Base-by-base conservation (phyloP, 2,329 filamentous ascomycete species). In the Fusarium denticulatum region DNA sequence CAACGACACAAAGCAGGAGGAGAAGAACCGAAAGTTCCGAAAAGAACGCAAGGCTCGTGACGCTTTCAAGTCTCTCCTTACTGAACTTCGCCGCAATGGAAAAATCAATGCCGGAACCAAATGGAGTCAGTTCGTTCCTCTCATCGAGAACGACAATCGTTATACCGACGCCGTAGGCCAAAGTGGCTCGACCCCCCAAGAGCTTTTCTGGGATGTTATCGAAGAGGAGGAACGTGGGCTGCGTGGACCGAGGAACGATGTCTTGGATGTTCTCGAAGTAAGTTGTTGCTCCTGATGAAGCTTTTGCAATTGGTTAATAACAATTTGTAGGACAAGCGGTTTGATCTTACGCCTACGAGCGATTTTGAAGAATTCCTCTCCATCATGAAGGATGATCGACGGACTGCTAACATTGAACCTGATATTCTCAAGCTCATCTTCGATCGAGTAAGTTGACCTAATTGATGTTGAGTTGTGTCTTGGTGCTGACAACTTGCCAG, bases 121-220 rank as follows among this genome's bases (percentile, higher is more conserved):
- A 82, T 99, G 96, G 96, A 93, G 89, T 82, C 89, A 95, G 67
- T 88, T 98, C 72, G 87, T 93, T 74, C 90, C 93, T 2, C 81
- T 92, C 53, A 89, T 99, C 75, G 89, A 93, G 76, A 86, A 93
- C 62, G 96, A 99, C 78, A 88, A 92, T 53, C 93, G 95, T 74
- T 98, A 97, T 82, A 88, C 87, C 76, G 91, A 90, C 72, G 94
- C 97, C 87, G 88, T 95, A 67, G 95, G 95, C 58, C 94, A 97
- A 80, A 84, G 89, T 66, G 95, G 96, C 63, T 97, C 95, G 9
- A 93, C 90, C 9, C 94, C 96, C 20, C 88, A 97, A 73, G 95
- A 98, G 78, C 86, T 99, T 12, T 98, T 99, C 85, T 98, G 96
- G 94, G 96, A 99, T 81, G 86, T 95, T 53, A 88, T 98, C 32